A percentile compares a stretch with the other conserved stretches of the same genome.
These are phyloP conservation scores for Pachysolen tannophilus DNA, from an alignment of 805 yeast species.

Conservation along the genomic window DNA sequence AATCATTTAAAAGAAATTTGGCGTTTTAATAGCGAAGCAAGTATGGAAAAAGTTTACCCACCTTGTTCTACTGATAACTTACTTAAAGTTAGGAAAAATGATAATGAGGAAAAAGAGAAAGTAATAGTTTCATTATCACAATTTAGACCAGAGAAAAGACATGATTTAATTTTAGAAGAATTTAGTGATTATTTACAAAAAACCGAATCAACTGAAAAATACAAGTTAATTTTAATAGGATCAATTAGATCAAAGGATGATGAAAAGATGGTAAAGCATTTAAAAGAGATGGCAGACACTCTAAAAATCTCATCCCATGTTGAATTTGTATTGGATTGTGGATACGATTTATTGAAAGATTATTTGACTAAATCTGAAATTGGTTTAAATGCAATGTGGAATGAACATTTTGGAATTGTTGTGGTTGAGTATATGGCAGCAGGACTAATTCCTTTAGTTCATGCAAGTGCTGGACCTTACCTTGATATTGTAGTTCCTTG, in stretches of 20 bases:
- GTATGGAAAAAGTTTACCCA: conserved; percentile 61
- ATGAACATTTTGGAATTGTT: conserved; percentile 97
- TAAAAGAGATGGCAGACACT: conserved; percentile 37
- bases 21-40: conserved; percentile 32
- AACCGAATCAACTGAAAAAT: conserved; percentile 27
- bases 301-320: conserved; percentile 32
- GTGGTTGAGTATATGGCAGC: conserved; percentile 87
- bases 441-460: conserved; percentile 83
- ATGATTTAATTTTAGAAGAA: conserved; percentile 56
- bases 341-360: conserved; percentile 52
- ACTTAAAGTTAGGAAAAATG: conserved; percentile 10
- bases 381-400: conserved; percentile 98
- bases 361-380: conserved; percentile 49
- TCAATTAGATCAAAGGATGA: conserved; percentile 72
- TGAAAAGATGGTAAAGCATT: conserved; percentile 41
- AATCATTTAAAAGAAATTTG: conserved; percentile 66
- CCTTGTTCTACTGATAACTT: conserved; percentile 72
- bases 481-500: conserved; percentile 73
- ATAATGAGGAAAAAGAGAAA: conserved; percentile 17
- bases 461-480: conserved; percentile 93
- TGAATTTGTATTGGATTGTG: conserved; percentile 64
- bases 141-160: conserved; percentile 93
- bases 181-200: conserved; percentile 44
- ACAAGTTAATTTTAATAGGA: conserved; percentile 67
- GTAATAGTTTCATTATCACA: conserved; percentile 71